Evolutionary conservation across 257 asterid genomes (phyloP), one percentile per base, ranked within the genome.

Genomic region (Agastache rugosa): DNA sequence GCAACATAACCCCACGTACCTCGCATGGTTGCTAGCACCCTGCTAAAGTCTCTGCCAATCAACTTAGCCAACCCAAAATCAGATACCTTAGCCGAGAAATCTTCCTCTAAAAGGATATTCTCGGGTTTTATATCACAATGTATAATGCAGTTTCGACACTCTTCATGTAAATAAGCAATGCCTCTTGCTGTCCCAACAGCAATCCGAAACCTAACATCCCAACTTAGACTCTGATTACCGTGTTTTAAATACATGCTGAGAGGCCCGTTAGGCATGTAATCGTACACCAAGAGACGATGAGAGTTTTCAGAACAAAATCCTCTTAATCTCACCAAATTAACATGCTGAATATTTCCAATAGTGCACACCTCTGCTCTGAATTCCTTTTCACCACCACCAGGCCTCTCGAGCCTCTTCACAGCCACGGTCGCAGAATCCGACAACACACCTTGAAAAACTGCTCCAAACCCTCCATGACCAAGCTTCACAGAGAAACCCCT

Each of bases 1-100:
- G 97, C 96, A 41, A 92, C 91, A 17, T 92, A 92, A 3, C 97
- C 97, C 94, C 96, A 85, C 2, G 96, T 92, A 4, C 93, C 96
- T 17, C 97, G 84, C 93, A 89, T 88, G 22, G 96, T 82, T 0
- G 92, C 94, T 25, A 89, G 69, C 10, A 91, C 91, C 73, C 96
- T 63, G 47, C 97, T 91, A 53, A 88, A 85, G 78, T 89, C 97
- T 75, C 97, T 69, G 6, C 94, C 94, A 1, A 91, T 71, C 2
- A 89, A 89, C 89, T 89, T 88, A 6, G 97, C 94, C 56, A 91
- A 70, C 66, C 97, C 97, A 55, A 91, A 91, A 81, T 88, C 97
- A 0, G 97, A 91, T 6, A 91, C 94, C 77, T 86, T 86, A 6
- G 96, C 91, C 0, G 92, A 83, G 77, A 84, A 88, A 80, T 91